Evolutionary conservation across 495 filamentous ascomycete species (phyloP), one percentile per base, ranked within the genome.

Genomic region (Hypoxylon crocopeplum): DNA sequence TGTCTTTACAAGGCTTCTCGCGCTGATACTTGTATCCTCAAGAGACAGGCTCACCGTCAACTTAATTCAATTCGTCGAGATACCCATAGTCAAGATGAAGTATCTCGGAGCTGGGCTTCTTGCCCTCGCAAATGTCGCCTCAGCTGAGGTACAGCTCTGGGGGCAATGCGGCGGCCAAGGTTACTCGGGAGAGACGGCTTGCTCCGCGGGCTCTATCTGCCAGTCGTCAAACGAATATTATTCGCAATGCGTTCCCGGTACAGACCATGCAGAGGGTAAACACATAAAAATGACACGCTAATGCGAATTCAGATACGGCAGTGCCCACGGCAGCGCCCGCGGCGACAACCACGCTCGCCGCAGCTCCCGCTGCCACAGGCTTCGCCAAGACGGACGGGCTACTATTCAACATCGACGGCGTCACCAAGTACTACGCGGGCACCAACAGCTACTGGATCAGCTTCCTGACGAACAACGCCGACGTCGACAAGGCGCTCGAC

Each of bases 371-470:
- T 1, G 59, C 59, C 0, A 6, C 59, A 3, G 20, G 21, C 49
- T 64, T 55, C 45, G 22, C 61, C 7, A 64, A 64, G 55, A 47
- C 55, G 5, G 55, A 59, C 33, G 61, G 61, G 5, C 49, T 59
- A 13, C 64, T 80, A 13, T 88, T 89, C 74, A 77, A 72, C 42
- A 83, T 89, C 60, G 83, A 88, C 66, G 85, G 84, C 15, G 62
- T 81, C 56, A 84, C 82, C 3, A 76, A 77, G 52, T 85, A 87
- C 71, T 88, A 79, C 66, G 83, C 86, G 2, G 88, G 88, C 12
- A 86, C 85, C 3, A 92, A 92, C 71, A 73, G 82, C 38, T 92
- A 91, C 77, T 92, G 86, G 87, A 82, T 90, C 57, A 75, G 79
- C 13, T 90, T 90, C 75, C 79, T 90, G 17, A 82, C 76, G 15